These are phyloP conservation scores for Hordeum marinum DNA, from an alignment of 176 grass and related monocot species.

Conservation along the genomic window DNA sequence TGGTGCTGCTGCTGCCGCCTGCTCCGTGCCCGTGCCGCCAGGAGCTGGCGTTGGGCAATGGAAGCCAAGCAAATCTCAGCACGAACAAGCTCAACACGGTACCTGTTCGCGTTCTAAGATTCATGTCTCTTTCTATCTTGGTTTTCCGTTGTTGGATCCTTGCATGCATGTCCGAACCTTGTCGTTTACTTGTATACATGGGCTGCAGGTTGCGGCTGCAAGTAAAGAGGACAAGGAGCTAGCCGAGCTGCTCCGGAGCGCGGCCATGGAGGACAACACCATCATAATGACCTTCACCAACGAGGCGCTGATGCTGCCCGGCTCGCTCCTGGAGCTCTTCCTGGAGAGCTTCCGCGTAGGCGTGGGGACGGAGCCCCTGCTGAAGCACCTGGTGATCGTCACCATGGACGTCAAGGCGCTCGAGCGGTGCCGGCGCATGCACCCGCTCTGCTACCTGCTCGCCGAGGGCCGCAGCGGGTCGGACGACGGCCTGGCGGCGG, in stretches of 20 bases:
- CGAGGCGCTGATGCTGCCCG: background rate
- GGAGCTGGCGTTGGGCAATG: background rate
- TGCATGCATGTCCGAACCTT: background rate
- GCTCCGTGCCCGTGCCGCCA: background rate
- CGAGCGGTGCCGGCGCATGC: background rate
- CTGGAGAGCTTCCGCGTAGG: background rate
- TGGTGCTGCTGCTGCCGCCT: background rate
- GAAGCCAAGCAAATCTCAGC: background rate
- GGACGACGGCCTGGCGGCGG: background rate
- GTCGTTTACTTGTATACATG: too few species aligned
- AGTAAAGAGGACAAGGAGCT: background rate
- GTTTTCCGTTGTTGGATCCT: too few species aligned
- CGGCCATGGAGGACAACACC: background rate
- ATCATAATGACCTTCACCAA: background rate
- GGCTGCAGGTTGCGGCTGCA: too few species aligned
- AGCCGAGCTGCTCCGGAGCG: background rate
- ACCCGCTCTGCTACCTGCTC: background rate
- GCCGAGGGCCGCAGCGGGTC: background rate
- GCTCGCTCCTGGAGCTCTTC: background rate
- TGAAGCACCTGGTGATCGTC: background rate
- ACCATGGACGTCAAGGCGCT: background rate
- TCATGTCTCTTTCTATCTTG: too few species aligned
- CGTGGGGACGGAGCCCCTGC: background rate
- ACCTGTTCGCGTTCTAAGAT: background rate
- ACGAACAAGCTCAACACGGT: background rate